phyloP scores from a whole-genome alignment of 441 rosid genomes.

The Aleurites moluccanus region DNA sequence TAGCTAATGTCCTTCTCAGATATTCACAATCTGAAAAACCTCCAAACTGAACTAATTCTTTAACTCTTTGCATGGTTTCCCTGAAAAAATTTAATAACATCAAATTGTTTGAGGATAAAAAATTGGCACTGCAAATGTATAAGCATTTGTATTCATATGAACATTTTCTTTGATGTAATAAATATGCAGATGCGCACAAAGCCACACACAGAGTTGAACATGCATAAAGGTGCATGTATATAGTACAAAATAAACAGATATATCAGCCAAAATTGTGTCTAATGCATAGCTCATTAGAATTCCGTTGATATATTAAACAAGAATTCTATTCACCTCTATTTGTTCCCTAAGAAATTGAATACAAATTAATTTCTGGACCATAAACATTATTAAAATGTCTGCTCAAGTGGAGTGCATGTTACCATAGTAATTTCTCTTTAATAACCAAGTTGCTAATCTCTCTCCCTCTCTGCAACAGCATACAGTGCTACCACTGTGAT shows the following conservation, averaged over 20 bases:
- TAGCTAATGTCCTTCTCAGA: constrained; percentile 68
- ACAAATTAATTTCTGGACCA: neutral
- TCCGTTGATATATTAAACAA: neutral
- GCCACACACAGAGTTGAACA: neutral
- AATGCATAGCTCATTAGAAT: neutral
- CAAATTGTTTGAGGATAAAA: constrained; percentile 7
- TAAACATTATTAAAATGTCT: neutral
- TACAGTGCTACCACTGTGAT: neutral
- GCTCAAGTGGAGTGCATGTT: neutral
- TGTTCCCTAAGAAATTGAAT: too few species aligned
- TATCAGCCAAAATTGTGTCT: neutral
- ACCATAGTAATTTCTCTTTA: too few species aligned
- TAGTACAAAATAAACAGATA: neutral
- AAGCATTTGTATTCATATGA: constrained; percentile 1
- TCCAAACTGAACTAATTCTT: constrained; percentile 69
- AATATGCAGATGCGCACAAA: neutral
- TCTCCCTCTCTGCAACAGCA: neutral
- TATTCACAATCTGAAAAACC: constrained; percentile 69
- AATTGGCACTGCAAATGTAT: neutral
- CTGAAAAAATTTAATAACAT: constrained; percentile 36
- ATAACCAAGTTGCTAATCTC: too few species aligned
- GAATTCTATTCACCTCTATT: too few species aligned
- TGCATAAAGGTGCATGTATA: neutral
- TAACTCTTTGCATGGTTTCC: constrained; percentile 69
- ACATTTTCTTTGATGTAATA: neutral